phyloP scores from a whole-genome alignment of 305 asterid species.

The Fraxinus sp. region DNA sequence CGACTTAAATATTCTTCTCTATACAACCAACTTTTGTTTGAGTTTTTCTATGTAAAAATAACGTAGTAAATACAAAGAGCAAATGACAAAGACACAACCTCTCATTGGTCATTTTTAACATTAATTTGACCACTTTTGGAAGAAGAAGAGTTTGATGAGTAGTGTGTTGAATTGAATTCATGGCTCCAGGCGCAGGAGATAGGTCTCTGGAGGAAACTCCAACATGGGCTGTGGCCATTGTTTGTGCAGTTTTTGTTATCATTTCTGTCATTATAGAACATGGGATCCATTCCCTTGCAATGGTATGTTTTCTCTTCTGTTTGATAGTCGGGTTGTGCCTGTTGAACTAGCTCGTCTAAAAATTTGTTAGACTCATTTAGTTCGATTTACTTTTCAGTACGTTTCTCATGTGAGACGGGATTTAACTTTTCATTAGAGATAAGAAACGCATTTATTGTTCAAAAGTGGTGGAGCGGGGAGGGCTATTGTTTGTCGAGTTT shows the following conservation, averaged over 20 bases:
- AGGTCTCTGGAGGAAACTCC: conserved; percentile 62
- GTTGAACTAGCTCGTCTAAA: neutral
- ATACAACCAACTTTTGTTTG: neutral
- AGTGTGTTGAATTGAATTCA: neutral
- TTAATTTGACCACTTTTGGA: neutral
- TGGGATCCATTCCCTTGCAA: conserved; percentile 56
- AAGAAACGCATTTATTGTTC: neutral
- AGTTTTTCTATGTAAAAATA: neutral
- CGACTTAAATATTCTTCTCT: conserved; percentile 16
- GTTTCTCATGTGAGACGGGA: neutral
- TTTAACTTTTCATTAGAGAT: neutral
- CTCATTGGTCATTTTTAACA: neutral
- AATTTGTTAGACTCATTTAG: neutral
- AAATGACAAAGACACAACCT: neutral
- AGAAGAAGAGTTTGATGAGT: neutral
- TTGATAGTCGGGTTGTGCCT: neutral
- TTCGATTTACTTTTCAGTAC: neutral
- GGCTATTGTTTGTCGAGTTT: neutral
- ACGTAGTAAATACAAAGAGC: conserved; percentile 24
- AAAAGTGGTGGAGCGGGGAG: neutral
- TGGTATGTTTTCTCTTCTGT: conserved; percentile 29
- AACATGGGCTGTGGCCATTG: conserved; percentile 72
- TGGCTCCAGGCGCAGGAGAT: conserved; percentile 48
- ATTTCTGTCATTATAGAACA: conserved; percentile 58
- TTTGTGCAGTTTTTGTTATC: conserved; percentile 52